Conservation (phyloP, 106 monocot species). For the Hemerocallis citrina region DNA sequence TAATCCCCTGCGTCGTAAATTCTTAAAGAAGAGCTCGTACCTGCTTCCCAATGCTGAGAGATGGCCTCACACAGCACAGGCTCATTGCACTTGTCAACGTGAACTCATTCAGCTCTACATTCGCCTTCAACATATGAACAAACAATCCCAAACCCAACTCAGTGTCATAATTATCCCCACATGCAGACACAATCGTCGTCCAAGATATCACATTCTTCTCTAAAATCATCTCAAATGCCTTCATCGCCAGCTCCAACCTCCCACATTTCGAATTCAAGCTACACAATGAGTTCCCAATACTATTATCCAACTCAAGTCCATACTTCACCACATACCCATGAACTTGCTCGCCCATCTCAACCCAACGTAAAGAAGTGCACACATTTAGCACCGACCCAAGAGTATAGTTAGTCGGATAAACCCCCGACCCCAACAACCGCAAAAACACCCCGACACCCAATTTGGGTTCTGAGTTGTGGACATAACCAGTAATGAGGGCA, state of each 20-base stretch:
- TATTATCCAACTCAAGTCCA: slow-evolving; percentile 31
- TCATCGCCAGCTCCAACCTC: slow-evolving; percentile 38
- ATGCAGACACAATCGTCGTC: slow-evolving; percentile 76
- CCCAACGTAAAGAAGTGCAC: slow-evolving; percentile 25
- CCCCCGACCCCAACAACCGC: slow-evolving; percentile 30
- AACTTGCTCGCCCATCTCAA: slow-evolving; percentile 59
- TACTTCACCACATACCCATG: slow-evolving; percentile 78
- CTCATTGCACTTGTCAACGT: slow-evolving; percentile 78
- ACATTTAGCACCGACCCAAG: slow-evolving; percentile 58
- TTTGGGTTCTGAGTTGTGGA: slow-evolving; percentile 45
- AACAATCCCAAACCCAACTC: slow-evolving; percentile 61
- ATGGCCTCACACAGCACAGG: slow-evolving; percentile 45
- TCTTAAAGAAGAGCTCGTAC: not conserved
- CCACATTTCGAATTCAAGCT: slow-evolving; percentile 75
- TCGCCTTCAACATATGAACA: slow-evolving; percentile 48
- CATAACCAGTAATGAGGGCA: slow-evolving; percentile 67
- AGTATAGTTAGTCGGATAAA: slow-evolving; percentile 66
- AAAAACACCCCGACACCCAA: slow-evolving; percentile 44
- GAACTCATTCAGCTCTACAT: slow-evolving; percentile 61
- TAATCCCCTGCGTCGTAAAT: no score
- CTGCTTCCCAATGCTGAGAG: slow-evolving; percentile 56
- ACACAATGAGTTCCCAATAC: slow-evolving; percentile 68
- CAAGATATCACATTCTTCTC: slow-evolving; percentile 86
- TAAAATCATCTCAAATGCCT: slow-evolving; percentile 43
- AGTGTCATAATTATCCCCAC: slow-evolving; percentile 51